phyloP scores from a whole-genome alignment of 2,329 filamentous ascomycete species.

The Cylindrodendrum hubeiense region DNA sequence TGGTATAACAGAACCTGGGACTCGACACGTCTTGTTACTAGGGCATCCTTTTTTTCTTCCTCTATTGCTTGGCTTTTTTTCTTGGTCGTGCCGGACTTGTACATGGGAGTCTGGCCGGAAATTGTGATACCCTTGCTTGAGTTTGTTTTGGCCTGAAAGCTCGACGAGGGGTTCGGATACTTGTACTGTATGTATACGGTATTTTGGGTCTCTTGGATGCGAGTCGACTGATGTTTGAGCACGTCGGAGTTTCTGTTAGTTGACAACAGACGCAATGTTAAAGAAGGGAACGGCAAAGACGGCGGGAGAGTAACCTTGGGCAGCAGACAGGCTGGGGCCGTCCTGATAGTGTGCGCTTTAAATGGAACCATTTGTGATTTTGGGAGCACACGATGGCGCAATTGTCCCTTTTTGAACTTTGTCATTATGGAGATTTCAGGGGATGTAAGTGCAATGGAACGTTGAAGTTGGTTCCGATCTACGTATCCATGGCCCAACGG shows the following conservation, averaged over 20 bases:
- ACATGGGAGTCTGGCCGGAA: slow-evolving; percentile 12
- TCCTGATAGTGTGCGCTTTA: slow-evolving; percentile 5
- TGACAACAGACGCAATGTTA: not conserved
- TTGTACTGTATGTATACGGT: slow-evolving; percentile 5
- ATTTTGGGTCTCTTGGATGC: not conserved
- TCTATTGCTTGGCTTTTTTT: slow-evolving; percentile 5
- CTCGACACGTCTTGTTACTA: not conserved
- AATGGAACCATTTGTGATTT: not conserved
- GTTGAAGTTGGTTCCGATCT: not conserved
- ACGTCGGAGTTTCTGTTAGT: slow-evolving; percentile 2
- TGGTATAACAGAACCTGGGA: slow-evolving; percentile 27
- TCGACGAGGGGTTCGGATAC: slow-evolving; percentile 8
- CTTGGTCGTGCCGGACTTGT: slow-evolving; percentile 5
- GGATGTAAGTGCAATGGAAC: not conserved
- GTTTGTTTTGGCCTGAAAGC: slow-evolving; percentile 13
- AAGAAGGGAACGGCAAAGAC: not conserved
- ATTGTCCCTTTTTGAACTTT: not conserved
- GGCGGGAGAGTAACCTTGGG: not conserved
- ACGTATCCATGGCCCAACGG: slow-evolving; percentile 3
- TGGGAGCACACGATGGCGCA: not conserved
- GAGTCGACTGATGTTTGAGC: slow-evolving; percentile 10
- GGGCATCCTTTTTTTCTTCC: slow-evolving; percentile 2
- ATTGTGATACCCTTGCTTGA: slow-evolving; percentile 27
- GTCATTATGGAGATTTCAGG: not conserved
- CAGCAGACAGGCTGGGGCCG: not conserved